Conservation (phyloP, 805 yeast genomes). For the Zygosaccharomyces bisporus region DNA sequence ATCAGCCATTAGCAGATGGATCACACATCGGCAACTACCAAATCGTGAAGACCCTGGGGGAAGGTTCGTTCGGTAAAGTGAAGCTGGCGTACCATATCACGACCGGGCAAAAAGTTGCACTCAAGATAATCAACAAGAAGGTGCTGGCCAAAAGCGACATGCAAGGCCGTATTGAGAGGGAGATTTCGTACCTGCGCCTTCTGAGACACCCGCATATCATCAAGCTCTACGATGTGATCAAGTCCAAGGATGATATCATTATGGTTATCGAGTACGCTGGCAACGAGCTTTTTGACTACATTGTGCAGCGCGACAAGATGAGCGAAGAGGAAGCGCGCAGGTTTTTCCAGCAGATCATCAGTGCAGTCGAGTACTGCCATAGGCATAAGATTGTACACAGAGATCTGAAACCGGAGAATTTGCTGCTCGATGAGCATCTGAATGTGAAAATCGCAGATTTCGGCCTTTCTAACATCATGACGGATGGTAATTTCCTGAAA, state of each 20-base stretch:
- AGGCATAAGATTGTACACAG: conserved; percentile 94
- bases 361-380: conserved; percentile 96
- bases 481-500: conserved; percentile 92
- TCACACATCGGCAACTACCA: conserved; percentile 85
- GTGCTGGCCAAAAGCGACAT: conserved; percentile 91
- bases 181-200: conserved; percentile 81
- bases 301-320: conserved; percentile 91
- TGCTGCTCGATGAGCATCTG: conserved; percentile 80
- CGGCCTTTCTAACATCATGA: conserved; percentile 92
- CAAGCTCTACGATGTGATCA: conserved; percentile 91
- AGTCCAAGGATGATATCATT: conserved; percentile 90
- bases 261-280: conserved; percentile 98
- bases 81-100: conserved; percentile 85
- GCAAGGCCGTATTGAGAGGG: conserved; percentile 96
- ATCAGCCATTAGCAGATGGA: conserved; percentile 30
- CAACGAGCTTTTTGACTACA: conserved; percentile 92
- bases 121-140: conserved; percentile 87
- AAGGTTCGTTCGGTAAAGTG: conserved; percentile 95
- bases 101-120: conserved; percentile 89
- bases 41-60: conserved; percentile 87
- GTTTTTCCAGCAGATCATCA: conserved; percentile 92
- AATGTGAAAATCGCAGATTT: conserved; percentile 96
- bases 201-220: conserved; percentile 95
- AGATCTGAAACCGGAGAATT: conserved; percentile 93
- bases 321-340: conserved; percentile 87